Evolutionary conservation across 2,329 filamentous ascomycete genomes (phyloP), one percentile per base, ranked within the genome.

Genomic region (Amylocarpus encephaloides): DNA sequence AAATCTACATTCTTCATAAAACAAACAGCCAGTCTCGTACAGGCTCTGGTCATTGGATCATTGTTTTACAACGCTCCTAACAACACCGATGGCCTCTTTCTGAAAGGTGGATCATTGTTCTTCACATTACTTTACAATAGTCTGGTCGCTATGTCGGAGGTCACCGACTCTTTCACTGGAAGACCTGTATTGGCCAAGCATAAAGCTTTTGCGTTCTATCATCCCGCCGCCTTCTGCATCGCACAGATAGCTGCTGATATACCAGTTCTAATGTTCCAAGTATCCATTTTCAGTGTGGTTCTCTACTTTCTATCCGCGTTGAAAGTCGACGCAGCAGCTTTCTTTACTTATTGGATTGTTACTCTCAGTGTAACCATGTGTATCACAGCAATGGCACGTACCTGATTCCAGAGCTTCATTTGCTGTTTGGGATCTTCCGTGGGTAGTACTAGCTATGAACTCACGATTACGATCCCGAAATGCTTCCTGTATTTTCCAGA

Each of bases 101-200:
- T 75, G 4, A 73, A 82, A 57, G 78, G 81, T 6, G 82, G 82
- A 64, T 72, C 77, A 6, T 67, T 81, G 9, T 85, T 86, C 72
- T 85, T 85, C 6, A 83, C 45, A 1, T 13, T 47, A 29, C 83
- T 86, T 67, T 71, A 85, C 75, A 58, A 74, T 50, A 85, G 81
- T 82, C 73, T 93, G 10, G 2, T 44, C 1, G 3, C 86, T 90
- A 52, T 70, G 94, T 43, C 80, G 83, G 0, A 88, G 94, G 65
- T 73, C 91, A 47, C 88, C 86, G 76, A 85, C 83, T 56, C 86
- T 86, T 41, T 83, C 91, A 6, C 78, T 45, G 84, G 87, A 5
- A 76, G 88, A 49, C 75, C 75, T 0, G 81, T 92, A 13, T 88
- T 78, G 55, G 84, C 70, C 67, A 80, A 82, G 34, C 83, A 86